Conservation (phyloP, 805 yeast genomes). For the Kluyveromyces siamensis region DNA sequence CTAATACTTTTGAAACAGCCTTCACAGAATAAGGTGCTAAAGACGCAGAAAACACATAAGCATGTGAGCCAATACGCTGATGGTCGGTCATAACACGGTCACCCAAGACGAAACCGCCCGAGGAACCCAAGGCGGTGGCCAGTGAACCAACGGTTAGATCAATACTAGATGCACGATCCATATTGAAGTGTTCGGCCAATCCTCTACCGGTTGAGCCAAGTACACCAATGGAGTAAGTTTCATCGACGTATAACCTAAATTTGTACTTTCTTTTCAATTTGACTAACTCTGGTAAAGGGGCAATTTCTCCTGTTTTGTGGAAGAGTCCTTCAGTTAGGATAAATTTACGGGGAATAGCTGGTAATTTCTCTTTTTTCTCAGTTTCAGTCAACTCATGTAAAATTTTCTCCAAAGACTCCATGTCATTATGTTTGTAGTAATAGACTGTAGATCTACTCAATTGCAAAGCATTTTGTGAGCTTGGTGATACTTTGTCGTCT, state of each 20-base stretch:
- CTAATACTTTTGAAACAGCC: constrained; percentile 47
- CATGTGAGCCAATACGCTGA: constrained; percentile 83
- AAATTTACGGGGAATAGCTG: constrained; percentile 73
- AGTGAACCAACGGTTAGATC: constrained; percentile 84
- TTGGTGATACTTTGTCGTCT: constrained; percentile 65
- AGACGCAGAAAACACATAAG: constrained; percentile 90
- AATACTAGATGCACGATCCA: constrained; percentile 56
- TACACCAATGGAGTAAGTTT: constrained; percentile 77
- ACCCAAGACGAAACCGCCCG: constrained; percentile 95
- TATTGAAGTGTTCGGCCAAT: constrained; percentile 58
- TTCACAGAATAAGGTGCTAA: constrained; percentile 86
- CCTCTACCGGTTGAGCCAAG: constrained; percentile 85
- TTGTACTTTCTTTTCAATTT: constrained; percentile 74
- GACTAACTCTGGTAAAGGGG: constrained; percentile 57
- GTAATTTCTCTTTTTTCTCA: constrained; percentile 49
- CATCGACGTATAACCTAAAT: constrained; percentile 82
- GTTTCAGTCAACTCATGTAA: constrained; percentile 52
- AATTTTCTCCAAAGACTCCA: constrained; percentile 68
- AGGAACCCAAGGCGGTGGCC: constrained; percentile 70
- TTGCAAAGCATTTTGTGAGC: constrained; percentile 80
- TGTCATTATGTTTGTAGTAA: constrained; percentile 76
- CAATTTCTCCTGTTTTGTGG: constrained; percentile 72
- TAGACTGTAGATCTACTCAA: constrained; percentile 76
- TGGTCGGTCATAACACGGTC: constrained; percentile 74
- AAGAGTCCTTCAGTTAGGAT: constrained; percentile 88